Base-by-base conservation (phyloP, 768 basidiomycete genomes). In the Chalciporus piperatus region DNA sequence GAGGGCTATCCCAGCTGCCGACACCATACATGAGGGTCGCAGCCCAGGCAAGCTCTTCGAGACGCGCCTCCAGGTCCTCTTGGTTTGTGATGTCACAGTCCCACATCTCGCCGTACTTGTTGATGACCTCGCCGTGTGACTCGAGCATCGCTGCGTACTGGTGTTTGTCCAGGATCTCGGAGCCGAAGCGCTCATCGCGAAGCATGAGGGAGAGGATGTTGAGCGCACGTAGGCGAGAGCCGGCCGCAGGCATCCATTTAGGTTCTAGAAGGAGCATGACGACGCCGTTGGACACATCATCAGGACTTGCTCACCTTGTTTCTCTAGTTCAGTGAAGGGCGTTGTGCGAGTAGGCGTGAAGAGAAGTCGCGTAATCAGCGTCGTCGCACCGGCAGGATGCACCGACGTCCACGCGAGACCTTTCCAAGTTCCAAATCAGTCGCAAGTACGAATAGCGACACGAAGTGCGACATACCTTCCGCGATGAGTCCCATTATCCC, bases 41-140 rank as follows among this genome's bases (percentile, higher is more conserved):
- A 42, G 74, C 70, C 80, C 83, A 89, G 8, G 70, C 63, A 11
- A 91, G 64, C 61, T 90, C 86, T 59, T 84, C 82, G 11, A 85
- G 68, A 61, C 82, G 85, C 25, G 68, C 63, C 20, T 74, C 72
- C 3, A 84, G 60, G 47, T 75, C 71, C 23, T 72, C 54, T 51
- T 73, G 59, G 46, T 60, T 60, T 28, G 62, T 51, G 27, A 70
- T 64, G 25, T 79, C 63, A 32, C 74, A 63, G 4, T 66, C 72
- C 83, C 82, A 84, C 49, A 74, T 56, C 25, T 66, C 66, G n/a
- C 68, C 79, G 47, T 80, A 77, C 27, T 66, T 63, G 22, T 63
- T 63, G 23, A 84, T 69, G 12, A 68, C 65, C 6, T 74, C 65
- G 2, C 76, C 75, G 38, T 76, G 68, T 16, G 70, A 67, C 32